Evolutionary conservation across 208 protist genomes (phyloP), one percentile per base, ranked within the genome.

Genomic region (Balamuthia mandrillaris): DNA sequence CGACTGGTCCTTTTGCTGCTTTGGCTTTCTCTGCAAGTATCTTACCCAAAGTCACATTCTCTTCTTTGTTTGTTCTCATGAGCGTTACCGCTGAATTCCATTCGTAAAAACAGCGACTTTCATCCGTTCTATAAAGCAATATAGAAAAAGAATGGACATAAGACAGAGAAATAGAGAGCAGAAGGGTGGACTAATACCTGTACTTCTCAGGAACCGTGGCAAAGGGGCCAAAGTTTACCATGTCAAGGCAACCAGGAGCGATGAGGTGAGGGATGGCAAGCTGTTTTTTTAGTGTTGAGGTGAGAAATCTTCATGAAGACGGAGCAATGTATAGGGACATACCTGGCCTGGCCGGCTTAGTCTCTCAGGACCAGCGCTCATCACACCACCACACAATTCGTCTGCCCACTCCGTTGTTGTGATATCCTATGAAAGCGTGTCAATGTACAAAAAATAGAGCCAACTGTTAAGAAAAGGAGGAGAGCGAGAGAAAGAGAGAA

Each of bases 361-460:
- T 33, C 72, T 74, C 72, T 81, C 21, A 9, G 72, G 72, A 5
- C 72, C 72, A 0, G 72, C 58, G 35, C 44, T 58, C 29, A 61
- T 60, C 33, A 81, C 72, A 9, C 72, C 72, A 0, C 72, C 72
- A 61, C 72, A 81, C 51, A 81, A n/a, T 31, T 81, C 72, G 27
- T 81, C 72, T 29, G 72, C 72, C 72, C 72, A 81, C 51, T 81
- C 72, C 0, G 72, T 81, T 12, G 72, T 81, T 21, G 72, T 81
- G 29, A 81, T 56, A 29, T 81, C 72, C 72, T 81, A 9, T 9
- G 21, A 24, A 16, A 35, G 58, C 9, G 58, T 21, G 58, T 66
- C 18, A 21, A 24, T 24, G 58, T 14, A 21, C 31, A 21, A 9
- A 14, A n/a, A n/a, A n/a, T n/a, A n/a, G n/a, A n/a, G n/a, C n/a